Percentiles rank a stretch among this genome's conserved stretches.
These are phyloP conservation scores for Saccharomycopsis phalli DNA, from an alignment of 1,139 yeast species.

Conservation along the genomic window DNA sequence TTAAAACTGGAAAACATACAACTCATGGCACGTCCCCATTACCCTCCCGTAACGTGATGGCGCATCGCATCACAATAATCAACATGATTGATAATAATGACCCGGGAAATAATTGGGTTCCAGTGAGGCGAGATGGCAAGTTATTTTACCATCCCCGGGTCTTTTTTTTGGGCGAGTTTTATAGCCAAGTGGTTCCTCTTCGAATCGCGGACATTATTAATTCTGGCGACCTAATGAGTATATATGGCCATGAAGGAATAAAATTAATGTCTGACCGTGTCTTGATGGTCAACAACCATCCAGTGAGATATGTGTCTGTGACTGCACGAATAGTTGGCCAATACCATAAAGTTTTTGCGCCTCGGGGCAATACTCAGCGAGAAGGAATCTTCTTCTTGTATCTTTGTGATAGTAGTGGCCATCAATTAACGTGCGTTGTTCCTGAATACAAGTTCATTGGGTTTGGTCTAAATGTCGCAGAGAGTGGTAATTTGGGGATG, in stretches of 20 bases:
- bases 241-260: slow-evolving; percentile 9
- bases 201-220: slow-evolving; percentile 11
- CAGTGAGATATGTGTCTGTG: slow-evolving; percentile 9
- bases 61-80: no score
- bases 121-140: not conserved
- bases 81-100: no score
- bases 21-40: no score
- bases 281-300: slow-evolving; percentile 16
- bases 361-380: not conserved
- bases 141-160: slow-evolving; percentile 14
- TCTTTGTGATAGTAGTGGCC: slow-evolving; percentile 17
- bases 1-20: no score
- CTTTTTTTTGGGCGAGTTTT: slow-evolving; percentile 11
- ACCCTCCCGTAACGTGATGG: no score
- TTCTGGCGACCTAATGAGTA: slow-evolving; percentile 12
- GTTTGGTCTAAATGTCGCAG: slow-evolving; percentile 11
- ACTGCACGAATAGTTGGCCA: slow-evolving; percentile 15
- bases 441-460: slow-evolving; percentile 13
- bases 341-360: slow-evolving; percentile 2
- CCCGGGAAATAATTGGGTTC: slow-evolving; percentile 16
- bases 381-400: slow-evolving; percentile 9
- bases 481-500: slow-evolving; percentile 3
- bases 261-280: slow-evolving; percentile 1
- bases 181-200: slow-evolving; percentile 12
- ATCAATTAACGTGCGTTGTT: slow-evolving; percentile 10